Evolutionary conservation across 2,329 filamentous ascomycete species (phyloP).

Genomic region (Lojkania enalia): DNA sequence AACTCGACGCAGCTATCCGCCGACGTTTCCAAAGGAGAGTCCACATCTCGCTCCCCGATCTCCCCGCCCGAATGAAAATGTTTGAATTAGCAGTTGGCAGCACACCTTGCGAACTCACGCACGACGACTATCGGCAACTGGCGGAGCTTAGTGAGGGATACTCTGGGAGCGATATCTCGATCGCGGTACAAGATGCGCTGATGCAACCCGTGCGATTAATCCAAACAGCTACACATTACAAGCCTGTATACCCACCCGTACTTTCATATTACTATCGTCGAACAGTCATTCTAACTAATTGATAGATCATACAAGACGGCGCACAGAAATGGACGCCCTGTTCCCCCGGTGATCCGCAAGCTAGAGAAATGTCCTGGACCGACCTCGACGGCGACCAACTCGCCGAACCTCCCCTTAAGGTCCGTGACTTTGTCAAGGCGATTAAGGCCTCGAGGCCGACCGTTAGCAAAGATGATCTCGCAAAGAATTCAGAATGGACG

Average conservation of each 20-base stretch:
- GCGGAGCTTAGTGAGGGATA: constrained; percentile 88
- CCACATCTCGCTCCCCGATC: constrained; percentile 90
- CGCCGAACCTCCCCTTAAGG: constrained; percentile 79
- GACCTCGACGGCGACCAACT: constrained; percentile 82
- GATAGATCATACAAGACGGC: constrained; percentile 70
- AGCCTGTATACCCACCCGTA: constrained; percentile 64
- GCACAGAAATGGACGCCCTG: constrained; percentile 78
- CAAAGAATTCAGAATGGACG: constrained; percentile 88
- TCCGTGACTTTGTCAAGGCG: constrained; percentile 93
- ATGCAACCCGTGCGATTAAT: constrained; percentile 99
- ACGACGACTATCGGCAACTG: constrained; percentile 77
- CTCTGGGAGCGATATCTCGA: constrained; percentile 93
- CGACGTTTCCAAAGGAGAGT: constrained; percentile 94
- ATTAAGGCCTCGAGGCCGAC: constrained; percentile 88
- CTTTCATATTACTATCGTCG: background rate
- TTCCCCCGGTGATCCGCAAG: constrained; percentile 84
- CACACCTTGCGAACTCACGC: constrained; percentile 81
- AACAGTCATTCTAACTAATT: constrained; percentile 1
- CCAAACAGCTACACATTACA: constrained; percentile 96
- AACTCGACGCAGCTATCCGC: constrained; percentile 93
- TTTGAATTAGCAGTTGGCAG: constrained; percentile 93
- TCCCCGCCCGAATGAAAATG: constrained; percentile 87
- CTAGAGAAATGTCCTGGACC: constrained; percentile 92
- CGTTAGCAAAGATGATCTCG: constrained; percentile 83
- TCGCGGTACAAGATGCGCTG: constrained; percentile 91